These are phyloP conservation scores for Thuja plicata DNA, from an alignment of 83 land plant genomes.

Conservation along the genomic window DNA sequence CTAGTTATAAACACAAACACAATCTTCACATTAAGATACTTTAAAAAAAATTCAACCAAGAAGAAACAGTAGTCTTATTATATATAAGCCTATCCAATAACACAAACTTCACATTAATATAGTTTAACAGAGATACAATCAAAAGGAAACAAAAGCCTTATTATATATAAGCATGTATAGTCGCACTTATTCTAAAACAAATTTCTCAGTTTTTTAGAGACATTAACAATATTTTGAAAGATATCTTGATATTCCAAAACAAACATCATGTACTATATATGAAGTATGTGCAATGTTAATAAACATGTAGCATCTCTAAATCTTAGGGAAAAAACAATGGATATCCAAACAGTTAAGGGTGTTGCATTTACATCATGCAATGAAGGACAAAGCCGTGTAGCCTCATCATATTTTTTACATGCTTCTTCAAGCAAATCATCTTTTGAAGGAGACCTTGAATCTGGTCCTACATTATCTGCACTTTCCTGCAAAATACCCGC, in stretches of 20 bases:
- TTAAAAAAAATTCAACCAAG: neutral
- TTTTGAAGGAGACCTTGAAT: constrained; percentile 74
- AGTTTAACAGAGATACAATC: neutral
- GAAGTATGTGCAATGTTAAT: neutral
- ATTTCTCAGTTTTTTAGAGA: neutral
- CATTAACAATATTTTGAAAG: neutral
- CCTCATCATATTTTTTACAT: constrained; percentile 91
- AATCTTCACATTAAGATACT: neutral
- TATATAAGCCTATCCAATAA: neutral
- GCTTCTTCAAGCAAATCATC: constrained; percentile 97
- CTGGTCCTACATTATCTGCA: constrained; percentile 88
- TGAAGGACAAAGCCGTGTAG: constrained; percentile 85
- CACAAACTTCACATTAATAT: neutral
- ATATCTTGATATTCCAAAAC: neutral
- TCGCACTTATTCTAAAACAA: neutral
- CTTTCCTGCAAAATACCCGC: constrained; percentile 72
- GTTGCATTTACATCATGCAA: constrained; percentile 81
- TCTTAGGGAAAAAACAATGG: neutral
- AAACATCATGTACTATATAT: neutral
- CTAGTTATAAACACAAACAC: neutral
- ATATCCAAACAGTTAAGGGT: neutral
- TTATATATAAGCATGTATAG: neutral
- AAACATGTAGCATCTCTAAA: neutral
- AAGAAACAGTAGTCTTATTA: neutral
- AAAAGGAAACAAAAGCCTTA: neutral